Evolutionary conservation across 495 filamentous ascomycete species (phyloP), one percentile per base, ranked within the genome.

Genomic region (Parmelia sp.): DNA sequence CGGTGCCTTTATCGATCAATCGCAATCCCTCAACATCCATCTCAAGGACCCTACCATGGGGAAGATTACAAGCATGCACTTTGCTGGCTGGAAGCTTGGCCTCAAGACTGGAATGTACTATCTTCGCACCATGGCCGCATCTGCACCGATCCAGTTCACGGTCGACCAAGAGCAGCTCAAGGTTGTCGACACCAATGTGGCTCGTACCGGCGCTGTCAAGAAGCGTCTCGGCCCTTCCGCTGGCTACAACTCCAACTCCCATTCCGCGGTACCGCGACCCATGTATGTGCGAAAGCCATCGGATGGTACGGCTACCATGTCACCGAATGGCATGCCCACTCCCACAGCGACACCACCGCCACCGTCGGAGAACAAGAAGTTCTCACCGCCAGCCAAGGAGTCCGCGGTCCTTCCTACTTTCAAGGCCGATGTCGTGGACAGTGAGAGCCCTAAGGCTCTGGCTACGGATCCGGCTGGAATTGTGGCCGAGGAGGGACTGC

Each of bases 101-200:
- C 84, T 98, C 65, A 98, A 98, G 86, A 98, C 94, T 15, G 94
- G 94, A 78, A 97, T 98, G 95, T 98, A 98, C 86, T 98, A 98
- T 76, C 88, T 98, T 68, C 92, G 94, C 70, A 98, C 94, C 47
- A 95, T 95, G 86, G 94, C 94, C 62, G 94, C 94, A 25, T 91
- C 91, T 7, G 90, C 92, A 47, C 94, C 94, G 61, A 98, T 98
- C 70, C 94, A 98, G 78, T 98, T 98, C 80, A 98, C 94, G 9
- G 94, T 98, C 70, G 94, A 98, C 78, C 94, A 98, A 79, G 91
- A 96, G 76, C 86, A 90, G 56, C 89, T 98, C 66, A 89, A 90
- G 78, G 90, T 96, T 23, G 83, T 83, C 56, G 95, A 98, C 75
- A 91, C 88, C 62, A 89, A 88, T 66, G 82, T 95, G 39, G 87